Evolutionary conservation across 345 rosid species (phyloP), one percentile per base, ranked within the genome.

Genomic region (Rhodamnia argentea): DNA sequence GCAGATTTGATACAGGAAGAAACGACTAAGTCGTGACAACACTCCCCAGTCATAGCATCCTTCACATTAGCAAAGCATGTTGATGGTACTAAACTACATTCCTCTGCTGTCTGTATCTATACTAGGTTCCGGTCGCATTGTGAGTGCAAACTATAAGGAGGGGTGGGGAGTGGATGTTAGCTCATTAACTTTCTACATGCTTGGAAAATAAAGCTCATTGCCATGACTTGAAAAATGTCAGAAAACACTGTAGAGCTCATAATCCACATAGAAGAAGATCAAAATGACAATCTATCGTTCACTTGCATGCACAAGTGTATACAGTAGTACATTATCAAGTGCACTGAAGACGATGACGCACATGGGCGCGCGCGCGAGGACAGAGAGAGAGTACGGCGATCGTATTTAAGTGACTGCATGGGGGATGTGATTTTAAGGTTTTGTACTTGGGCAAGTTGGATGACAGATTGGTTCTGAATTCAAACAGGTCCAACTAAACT

Each of bases 1-100:
- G 52, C 13, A 4, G 52, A 50, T 50, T 50, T 50, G 52, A 50
- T 94, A 95, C 86, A 86, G 94, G 86, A 93, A 89, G 90, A 93
- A 93, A 87, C 75, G 93, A 50, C 90, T 88, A 10, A 90, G 76
- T 44, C 90, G 90, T 24, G 50, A 83, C 1, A 75, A 86, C 82
- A 89, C 90, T 83, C 20, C 85, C 26, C 85, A 64, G 5, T 83
- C 89, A 15, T 56, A 13, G 9, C 55, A 51, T 50, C 83, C 85
- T 54, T 88, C 64, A 51, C 13, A 78, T 32, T 84, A 85, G 55
- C 78, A 9, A 4, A 70, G 47, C 32, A 70, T 70, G 44, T 18
- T 18, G 75, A 70, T 70, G 44, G 24, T 64, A 32, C 37, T 62
- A 29, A 62, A 29, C 22, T 62, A 62, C 40, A 7, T 62, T 62